phyloP scores from a whole-genome alignment of 306 rosid genomes.

The Gastrolobium villosum region DNA sequence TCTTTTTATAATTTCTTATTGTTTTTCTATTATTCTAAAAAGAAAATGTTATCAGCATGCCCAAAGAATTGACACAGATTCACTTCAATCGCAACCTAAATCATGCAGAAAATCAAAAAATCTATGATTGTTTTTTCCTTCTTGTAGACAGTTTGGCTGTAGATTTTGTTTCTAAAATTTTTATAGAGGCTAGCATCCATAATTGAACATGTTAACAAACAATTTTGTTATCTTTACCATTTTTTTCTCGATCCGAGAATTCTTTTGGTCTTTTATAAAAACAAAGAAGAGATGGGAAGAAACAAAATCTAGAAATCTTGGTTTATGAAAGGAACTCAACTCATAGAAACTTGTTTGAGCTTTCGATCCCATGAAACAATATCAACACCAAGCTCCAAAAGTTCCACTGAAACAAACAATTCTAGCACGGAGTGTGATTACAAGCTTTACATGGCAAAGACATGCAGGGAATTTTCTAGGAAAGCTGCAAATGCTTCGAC shows the following conservation, averaged over 20 bases:
- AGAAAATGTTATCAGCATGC: neutral
- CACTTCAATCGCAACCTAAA: neutral
- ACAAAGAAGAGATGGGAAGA: constrained; percentile 21
- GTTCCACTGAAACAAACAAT: constrained; percentile 59
- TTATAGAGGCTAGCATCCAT: neutral
- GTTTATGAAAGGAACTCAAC: constrained; percentile 64
- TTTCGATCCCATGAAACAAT: constrained; percentile 59
- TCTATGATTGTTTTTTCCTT: neutral
- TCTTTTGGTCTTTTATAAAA: neutral
- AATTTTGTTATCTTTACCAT: neutral
- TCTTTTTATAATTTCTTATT: too few species aligned
- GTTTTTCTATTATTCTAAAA: neutral
- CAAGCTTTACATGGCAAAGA: constrained; percentile 55
- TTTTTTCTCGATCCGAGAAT: constrained; percentile 6
- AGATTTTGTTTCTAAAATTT: neutral
- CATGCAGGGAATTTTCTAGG: constrained; percentile 45
- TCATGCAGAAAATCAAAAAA: neutral
- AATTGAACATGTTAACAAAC: constrained; percentile 25
- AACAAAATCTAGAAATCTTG: neutral
- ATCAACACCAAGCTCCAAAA: constrained; percentile 57
- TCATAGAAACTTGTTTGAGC: constrained; percentile 52
- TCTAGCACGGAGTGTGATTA: constrained; percentile 49
- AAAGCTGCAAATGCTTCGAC: constrained; percentile 57
- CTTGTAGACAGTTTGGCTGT: neutral
- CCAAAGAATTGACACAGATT: neutral